Conservation (phyloP, 2,329 filamentous ascomycete genomes). For the Fusarium sp. region DNA sequence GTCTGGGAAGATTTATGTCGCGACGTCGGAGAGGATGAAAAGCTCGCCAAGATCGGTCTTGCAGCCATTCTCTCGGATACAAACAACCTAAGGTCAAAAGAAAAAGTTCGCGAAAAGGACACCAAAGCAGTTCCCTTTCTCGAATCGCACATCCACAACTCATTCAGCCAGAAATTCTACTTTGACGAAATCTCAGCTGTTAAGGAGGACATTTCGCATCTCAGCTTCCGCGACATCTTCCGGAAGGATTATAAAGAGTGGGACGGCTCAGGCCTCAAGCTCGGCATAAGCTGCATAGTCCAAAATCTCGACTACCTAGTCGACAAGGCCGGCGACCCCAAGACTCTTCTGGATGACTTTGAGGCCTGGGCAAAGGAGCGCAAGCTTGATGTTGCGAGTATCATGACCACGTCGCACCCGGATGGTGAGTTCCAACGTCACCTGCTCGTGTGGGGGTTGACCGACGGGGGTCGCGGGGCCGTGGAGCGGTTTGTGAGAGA, state of each 20-base stretch:
- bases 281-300: constrained; percentile 76
- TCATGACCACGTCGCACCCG: constrained; percentile 75
- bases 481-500: constrained; percentile 64
- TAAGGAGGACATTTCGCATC: constrained; percentile 72
- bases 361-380: constrained; percentile 65
- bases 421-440: constrained; percentile 71
- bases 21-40: constrained; percentile 57
- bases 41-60: constrained; percentile 74
- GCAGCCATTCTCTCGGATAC: constrained; percentile 82
- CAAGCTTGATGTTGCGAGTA: constrained; percentile 68
- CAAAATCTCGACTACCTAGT: constrained; percentile 71
- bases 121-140: constrained; percentile 66
- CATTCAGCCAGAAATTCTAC: constrained; percentile 66
- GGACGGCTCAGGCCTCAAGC: constrained; percentile 63
- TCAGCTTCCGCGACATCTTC: constrained; percentile 74
- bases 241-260: constrained; percentile 90
- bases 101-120: constrained; percentile 75
- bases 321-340: constrained; percentile 59
- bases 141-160: constrained; percentile 56
- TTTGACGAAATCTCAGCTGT: constrained; percentile 69
- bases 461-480: constrained; percentile 58
- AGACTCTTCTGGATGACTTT: constrained; percentile 60
- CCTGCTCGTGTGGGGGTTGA: constrained; percentile 73
- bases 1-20: constrained; percentile 66
- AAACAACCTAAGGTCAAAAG: constrained; percentile 67